Percentiles rank a stretch among this genome's conserved stretches.
Conservation (phyloP, 176 grass and related monocot genomes). For the Carex littledalei region DNA sequence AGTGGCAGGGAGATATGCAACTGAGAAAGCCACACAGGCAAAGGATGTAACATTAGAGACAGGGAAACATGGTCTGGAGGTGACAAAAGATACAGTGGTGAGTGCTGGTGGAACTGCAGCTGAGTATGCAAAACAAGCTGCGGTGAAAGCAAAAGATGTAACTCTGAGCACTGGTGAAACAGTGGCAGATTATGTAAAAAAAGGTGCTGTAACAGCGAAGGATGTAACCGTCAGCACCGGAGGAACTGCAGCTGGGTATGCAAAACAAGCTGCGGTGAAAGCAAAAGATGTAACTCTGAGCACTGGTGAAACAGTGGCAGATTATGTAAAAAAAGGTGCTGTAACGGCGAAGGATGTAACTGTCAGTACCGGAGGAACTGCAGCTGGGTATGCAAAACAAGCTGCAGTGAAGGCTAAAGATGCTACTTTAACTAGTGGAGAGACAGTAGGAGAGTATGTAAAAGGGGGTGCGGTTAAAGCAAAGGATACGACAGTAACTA, state of each 20-base stretch:
- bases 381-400: slow-evolving; percentile 42
- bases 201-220: slow-evolving; percentile 40
- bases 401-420: slow-evolving; percentile 63
- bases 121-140: slow-evolving; percentile 43
- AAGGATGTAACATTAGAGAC: slow-evolving; percentile 22
- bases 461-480: slow-evolving; percentile 32
- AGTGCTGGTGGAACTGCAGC: slow-evolving; percentile 30
- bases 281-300: slow-evolving; percentile 43
- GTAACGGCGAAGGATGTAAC: slow-evolving; percentile 47
- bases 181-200: slow-evolving; percentile 29
- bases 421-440: slow-evolving; percentile 23
- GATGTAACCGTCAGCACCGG: slow-evolving; percentile 35
- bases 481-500: slow-evolving; percentile 35
- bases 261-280: slow-evolving; percentile 35
- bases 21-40: slow-evolving; percentile 15
- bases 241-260: slow-evolving; percentile 32
- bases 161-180: slow-evolving; percentile 32
- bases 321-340: slow-evolving; percentile 33
- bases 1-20: slow-evolving; percentile 19
- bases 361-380: slow-evolving; percentile 20
- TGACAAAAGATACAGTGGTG: slow-evolving; percentile 25
- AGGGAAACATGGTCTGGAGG: slow-evolving; percentile 20
- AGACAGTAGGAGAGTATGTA: slow-evolving; percentile 24
- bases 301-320: slow-evolving; percentile 27
- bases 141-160: slow-evolving; percentile 36